These are phyloP conservation scores for Chloranthus sessilifolius DNA, from an alignment of 164 flowering plant genomes.

Conservation along the genomic window DNA sequence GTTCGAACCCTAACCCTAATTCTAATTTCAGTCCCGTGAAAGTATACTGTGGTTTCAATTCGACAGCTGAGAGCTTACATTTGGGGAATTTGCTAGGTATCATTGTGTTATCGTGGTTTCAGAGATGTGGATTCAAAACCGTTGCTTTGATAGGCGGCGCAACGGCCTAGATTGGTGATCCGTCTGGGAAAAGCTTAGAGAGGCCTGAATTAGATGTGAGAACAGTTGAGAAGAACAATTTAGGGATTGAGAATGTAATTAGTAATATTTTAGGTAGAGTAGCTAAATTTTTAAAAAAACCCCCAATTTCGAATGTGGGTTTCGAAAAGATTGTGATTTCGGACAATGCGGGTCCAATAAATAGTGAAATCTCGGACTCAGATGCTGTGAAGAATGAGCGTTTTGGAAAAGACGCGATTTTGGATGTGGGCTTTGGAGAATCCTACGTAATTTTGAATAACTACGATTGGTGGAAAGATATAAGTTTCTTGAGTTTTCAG, in stretches of 20 bases:
- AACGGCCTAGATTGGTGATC: conserved; percentile 79
- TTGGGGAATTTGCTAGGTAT: conserved; percentile 76
- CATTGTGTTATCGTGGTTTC: conserved; percentile 83
- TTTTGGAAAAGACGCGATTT: too few species aligned
- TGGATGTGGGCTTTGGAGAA: neutral
- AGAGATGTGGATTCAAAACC: conserved; percentile 49
- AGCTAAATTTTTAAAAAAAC: neutral
- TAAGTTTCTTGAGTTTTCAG: conserved; percentile 55
- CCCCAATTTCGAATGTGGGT: neutral
- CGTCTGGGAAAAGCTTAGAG: conserved; percentile 73
- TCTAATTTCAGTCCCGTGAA: conserved; percentile 25
- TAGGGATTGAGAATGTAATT: conserved; percentile 36
- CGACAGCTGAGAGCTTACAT: conserved; percentile 77
- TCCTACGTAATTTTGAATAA: conserved; percentile 46
- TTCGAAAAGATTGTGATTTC: neutral
- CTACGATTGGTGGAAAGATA: conserved; percentile 85
- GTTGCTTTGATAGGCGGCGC: conserved; percentile 82
- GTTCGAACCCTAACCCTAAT: conserved; percentile 18
- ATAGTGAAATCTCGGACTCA: neutral
- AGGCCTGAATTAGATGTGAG: conserved; percentile 57
- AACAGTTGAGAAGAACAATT: conserved; percentile 43
- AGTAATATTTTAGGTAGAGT: conserved; percentile 26
- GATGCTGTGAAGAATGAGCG: neutral
- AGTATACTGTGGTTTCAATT: conserved; percentile 87
- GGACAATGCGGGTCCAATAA: neutral